Conservation (phyloP, 805 yeast species). For the Zygoascus flipseniorum region DNA sequence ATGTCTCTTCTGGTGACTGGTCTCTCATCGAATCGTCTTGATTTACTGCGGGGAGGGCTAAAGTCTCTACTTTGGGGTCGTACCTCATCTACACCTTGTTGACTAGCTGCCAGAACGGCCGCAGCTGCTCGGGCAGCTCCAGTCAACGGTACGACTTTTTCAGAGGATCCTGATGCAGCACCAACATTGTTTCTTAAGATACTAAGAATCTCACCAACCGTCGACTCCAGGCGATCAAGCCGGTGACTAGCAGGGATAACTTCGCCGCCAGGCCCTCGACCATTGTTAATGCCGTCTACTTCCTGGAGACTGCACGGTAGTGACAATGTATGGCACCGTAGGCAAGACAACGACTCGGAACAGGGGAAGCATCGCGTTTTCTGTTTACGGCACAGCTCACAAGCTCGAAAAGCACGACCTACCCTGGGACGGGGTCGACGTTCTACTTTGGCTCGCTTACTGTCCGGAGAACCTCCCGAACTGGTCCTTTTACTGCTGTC, state of each 20-base stretch:
- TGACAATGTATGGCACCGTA: conserved; percentile 49
- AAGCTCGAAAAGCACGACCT: conserved; percentile 42
- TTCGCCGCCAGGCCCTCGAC: conserved; percentile 1
- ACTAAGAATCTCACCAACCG: conserved; percentile 5
- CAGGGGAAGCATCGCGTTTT: conserved; percentile 54
- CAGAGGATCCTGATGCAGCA: not conserved
- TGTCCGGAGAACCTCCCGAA: not conserved
- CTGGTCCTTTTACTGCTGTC: not conserved
- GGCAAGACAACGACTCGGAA: conserved; percentile 42
- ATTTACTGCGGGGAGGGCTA: not conserved
- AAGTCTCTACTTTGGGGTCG: not conserved
- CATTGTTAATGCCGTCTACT: not conserved
- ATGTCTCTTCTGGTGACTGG: not conserved
- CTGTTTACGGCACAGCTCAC: conserved; percentile 46
- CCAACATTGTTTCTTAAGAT: conserved; percentile 1
- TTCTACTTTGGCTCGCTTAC: not conserved
- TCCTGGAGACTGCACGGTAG: conserved; percentile 45
- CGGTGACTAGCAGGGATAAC: conserved; percentile 1
- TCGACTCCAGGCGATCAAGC: conserved; percentile 6
- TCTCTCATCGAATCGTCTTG: not conserved
- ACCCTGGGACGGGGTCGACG: not conserved
- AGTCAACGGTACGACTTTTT: not conserved
- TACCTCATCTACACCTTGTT: not conserved
- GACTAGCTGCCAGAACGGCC: not conserved
- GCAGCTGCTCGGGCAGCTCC: not conserved